phyloP scores from a whole-genome alignment of 2,329 filamentous ascomycete species.

The Rhynchosporium agropyri region DNA sequence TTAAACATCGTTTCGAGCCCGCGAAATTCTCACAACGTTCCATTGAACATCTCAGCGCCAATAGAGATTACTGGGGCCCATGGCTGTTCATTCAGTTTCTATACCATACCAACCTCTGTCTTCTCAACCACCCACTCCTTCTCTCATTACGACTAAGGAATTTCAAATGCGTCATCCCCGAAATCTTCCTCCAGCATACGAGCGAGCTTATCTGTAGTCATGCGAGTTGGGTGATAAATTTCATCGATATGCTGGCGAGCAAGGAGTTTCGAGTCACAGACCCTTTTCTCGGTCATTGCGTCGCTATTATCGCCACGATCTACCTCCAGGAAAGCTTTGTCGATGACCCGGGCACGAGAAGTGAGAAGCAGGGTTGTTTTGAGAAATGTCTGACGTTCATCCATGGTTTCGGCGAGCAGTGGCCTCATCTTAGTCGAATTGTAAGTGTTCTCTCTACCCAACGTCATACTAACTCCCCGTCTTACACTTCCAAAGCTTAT shows the following conservation, averaged over 20 bases:
- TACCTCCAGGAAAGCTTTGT: constrained; percentile 57
- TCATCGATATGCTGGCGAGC: constrained; percentile 51
- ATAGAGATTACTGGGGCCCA: constrained; percentile 55
- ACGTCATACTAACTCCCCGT: not conserved
- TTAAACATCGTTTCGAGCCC: constrained; percentile 53
- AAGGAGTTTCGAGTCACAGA: constrained; percentile 51
- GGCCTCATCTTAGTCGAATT: constrained; percentile 50
- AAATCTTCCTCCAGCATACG: constrained; percentile 57
- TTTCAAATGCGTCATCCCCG: constrained; percentile 54
- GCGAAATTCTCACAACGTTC: constrained; percentile 50
- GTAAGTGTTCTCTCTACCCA: constrained; percentile 36
- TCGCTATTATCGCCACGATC: constrained; percentile 56
- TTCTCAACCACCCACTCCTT: constrained; percentile 57
- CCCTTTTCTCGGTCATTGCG: constrained; percentile 52
- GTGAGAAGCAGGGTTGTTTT: constrained; percentile 49
- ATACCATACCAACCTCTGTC: constrained; percentile 55
- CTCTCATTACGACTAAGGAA: constrained; percentile 55
- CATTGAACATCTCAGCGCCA: constrained; percentile 47
- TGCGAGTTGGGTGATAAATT: constrained; percentile 56
- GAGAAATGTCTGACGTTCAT: constrained; percentile 50
- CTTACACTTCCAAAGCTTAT: no score
- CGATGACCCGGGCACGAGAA: constrained; percentile 40
- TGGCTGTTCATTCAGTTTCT: constrained; percentile 56
- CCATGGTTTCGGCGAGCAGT: constrained; percentile 45
- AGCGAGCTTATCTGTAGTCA: constrained; percentile 55